These are phyloP conservation scores for Grammothele lineata DNA, from an alignment of 768 basidiomycete species.

Conservation along the genomic window DNA sequence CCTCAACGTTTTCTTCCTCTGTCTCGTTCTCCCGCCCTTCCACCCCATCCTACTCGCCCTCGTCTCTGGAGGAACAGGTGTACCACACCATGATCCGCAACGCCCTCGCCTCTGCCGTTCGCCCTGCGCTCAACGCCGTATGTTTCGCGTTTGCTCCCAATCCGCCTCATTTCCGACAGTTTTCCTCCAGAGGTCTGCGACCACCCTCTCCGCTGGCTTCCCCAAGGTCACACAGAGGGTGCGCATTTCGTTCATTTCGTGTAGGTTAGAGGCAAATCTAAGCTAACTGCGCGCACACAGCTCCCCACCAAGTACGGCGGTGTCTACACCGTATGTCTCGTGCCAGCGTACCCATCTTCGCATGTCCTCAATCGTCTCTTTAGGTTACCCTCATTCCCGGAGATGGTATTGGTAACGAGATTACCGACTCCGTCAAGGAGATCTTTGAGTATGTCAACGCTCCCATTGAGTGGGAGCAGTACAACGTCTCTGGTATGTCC, in stretches of 20 bases:
- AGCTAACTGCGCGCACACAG: slow-evolving; percentile 33
- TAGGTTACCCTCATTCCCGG: slow-evolving; percentile 97
- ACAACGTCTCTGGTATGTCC: slow-evolving; percentile 95
- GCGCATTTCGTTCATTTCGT: slow-evolving; percentile 22
- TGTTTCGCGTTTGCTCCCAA: slow-evolving; percentile 20
- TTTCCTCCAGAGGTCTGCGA: slow-evolving; percentile 55
- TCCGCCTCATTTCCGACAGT: slow-evolving; percentile 14
- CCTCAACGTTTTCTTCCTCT: slow-evolving; percentile 10
- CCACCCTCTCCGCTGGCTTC: slow-evolving; percentile 75
- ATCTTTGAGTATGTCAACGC: slow-evolving; percentile 97
- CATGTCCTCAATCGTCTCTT: slow-evolving; percentile 1
- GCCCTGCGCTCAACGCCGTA: slow-evolving; percentile 54
- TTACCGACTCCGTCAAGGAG: slow-evolving; percentile 98
- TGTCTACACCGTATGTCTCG: slow-evolving; percentile 71
- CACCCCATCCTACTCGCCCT: slow-evolving; percentile 1
- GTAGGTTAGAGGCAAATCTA: no score
- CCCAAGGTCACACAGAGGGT: slow-evolving; percentile 72
- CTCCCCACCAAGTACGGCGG: slow-evolving; percentile 88
- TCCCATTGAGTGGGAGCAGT: slow-evolving; percentile 99
- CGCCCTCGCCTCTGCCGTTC: slow-evolving; percentile 52
- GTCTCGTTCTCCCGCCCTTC: slow-evolving; percentile 16
- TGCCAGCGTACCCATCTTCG: slow-evolving; percentile 3
- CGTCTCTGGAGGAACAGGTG: slow-evolving; percentile 2
- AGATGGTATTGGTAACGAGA: slow-evolving; percentile 95
- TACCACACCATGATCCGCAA: slow-evolving; percentile 57